A percentile compares a stretch with the other conserved stretches of the same genome.
Conservation (phyloP, 805 yeast genomes). For the Sporopachydermia quercuum region DNA sequence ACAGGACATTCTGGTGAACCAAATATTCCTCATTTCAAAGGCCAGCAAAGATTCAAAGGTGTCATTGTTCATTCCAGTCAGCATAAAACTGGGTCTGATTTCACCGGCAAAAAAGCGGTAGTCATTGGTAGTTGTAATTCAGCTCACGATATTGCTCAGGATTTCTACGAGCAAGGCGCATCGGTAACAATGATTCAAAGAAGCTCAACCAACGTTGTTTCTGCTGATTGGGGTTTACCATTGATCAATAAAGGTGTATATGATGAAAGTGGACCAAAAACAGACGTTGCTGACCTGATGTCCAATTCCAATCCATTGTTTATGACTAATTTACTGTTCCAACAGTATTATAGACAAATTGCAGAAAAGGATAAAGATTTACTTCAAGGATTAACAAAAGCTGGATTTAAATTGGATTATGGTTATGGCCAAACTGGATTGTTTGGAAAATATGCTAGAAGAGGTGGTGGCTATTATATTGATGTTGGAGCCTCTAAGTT, state of each 20-base stretch:
- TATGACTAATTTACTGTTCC: constrained; percentile 22
- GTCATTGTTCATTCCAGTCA: constrained; percentile 27
- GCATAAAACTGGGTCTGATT: constrained; percentile 26
- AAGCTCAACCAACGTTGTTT: constrained; percentile 29
- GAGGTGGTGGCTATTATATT: constrained; percentile 33
- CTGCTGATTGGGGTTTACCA: constrained; percentile 20
- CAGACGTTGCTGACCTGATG: constrained; percentile 25
- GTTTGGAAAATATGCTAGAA: constrained; percentile 23
- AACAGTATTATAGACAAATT: constrained; percentile 22
- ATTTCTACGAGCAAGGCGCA: constrained; percentile 29
- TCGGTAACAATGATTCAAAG: constrained; percentile 30
- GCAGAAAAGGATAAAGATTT: constrained; percentile 20
- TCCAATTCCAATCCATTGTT: constrained; percentile 22
- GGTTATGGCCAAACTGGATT: constrained; percentile 31
- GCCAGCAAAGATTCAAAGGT: constrained; percentile 24
- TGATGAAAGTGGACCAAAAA: constrained; percentile 21
- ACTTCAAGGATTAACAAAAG: constrained; percentile 18
- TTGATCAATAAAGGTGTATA: constrained; percentile 17
- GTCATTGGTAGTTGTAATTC: constrained; percentile 33
- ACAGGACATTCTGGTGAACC: constrained; percentile 34
- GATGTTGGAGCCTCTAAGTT: constrained; percentile 29
- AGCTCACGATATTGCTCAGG: constrained; percentile 31
- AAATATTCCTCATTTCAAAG: constrained; percentile 25
- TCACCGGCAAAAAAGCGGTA: constrained; percentile 26
- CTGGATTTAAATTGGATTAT: constrained; percentile 26